These are phyloP conservation scores for Cercophora sp. DNA, from an alignment of 495 filamentous ascomycete species.

Conservation along the genomic window DNA sequence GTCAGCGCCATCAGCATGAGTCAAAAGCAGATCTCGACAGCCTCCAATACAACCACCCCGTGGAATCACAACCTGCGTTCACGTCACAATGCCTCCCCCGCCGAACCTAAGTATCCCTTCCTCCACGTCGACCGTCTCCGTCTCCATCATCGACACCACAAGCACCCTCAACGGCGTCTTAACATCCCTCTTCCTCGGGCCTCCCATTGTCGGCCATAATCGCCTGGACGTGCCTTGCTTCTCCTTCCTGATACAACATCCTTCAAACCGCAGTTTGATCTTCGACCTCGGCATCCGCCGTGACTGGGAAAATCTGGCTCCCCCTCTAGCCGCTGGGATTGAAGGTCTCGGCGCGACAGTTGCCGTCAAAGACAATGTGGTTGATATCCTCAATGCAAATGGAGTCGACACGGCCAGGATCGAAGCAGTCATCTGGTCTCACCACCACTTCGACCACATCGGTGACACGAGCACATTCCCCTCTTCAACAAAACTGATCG, in stretches of 20 bases:
- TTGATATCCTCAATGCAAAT: conserved; percentile 46
- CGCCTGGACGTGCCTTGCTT: conserved; percentile 40
- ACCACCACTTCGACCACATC: conserved; percentile 57
- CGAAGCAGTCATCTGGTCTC: conserved; percentile 54
- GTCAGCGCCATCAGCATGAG: too few relatives aligned
- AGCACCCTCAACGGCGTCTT: not conserved
- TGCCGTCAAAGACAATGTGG: conserved; percentile 41
- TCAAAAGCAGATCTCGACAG: too few relatives aligned
- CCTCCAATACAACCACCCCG: too few relatives aligned
- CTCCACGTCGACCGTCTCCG: not conserved
- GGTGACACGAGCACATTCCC: conserved; percentile 52
- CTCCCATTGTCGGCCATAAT: conserved; percentile 25
- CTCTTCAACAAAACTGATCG: conserved; percentile 43
- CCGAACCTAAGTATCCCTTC: too few relatives aligned
- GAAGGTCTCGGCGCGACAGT: conserved; percentile 19
- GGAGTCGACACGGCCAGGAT: conserved; percentile 42
- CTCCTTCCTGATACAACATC: conserved; percentile 52
- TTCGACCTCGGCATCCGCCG: conserved; percentile 56
- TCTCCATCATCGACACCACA: conserved; percentile 11
- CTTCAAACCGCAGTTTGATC: conserved; percentile 30
- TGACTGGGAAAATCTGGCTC: conserved; percentile 40
- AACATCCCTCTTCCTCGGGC: not conserved
- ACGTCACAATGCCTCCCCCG: too few relatives aligned
- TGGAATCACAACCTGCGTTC: too few relatives aligned
- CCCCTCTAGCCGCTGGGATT: conserved; percentile 27